Base-by-base conservation (phyloP, 2,329 filamentous ascomycete genomes). In the Microdochium bolleyi region DNA sequence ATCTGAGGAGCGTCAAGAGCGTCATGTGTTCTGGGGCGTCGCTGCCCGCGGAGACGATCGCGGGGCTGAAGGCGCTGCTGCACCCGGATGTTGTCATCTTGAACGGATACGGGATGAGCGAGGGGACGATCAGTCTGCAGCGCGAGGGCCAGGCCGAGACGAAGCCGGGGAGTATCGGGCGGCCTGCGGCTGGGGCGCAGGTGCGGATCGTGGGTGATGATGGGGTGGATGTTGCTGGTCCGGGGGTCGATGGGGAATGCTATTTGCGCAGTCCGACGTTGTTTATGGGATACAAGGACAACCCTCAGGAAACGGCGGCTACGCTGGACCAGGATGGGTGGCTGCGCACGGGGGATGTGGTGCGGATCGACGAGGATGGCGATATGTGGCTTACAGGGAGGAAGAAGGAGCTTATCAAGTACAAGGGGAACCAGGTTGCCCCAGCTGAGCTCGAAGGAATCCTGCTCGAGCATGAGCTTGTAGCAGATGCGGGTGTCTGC, bases 351-450 rank as follows among this genome's bases (percentile, higher is more conserved):
- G 66, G 66, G 2, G 66, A 68, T 41, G 57, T 67, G 14, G 57
- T 62, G 2, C 54, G 55, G 3, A 54, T 59, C 13, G 66, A 67
- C 51, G 49, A 52, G 10, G 61, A 67, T 10, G 64, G 65, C 1
- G 66, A 60, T 54, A 61, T 63, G 51, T 68, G 59, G 49, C 54
- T 69, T 11, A 65, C 60, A 1, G 67, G 63, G 2, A 53, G 65
- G 22, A 65, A 66, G 54, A 67, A 67, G 30, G 65, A 67, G 48
- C 53, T 64, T 5, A 65, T 66, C 54, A 66, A 66, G 52, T 64
- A 64, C 46, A 65, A 64, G 52, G 63, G 63, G 46, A 55, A 61
- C 27, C 64, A 67, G 55, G 64, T 68, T 5, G 57, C 65, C 2
- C 66, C 66, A 1, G 61, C 62, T 1, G 66, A 68, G 52, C 56